Percentiles rank a stretch among this genome's conserved stretches.
These are phyloP conservation scores for Globisporangium polare DNA, from an alignment of 352 stramenopile genomes.

Conservation along the genomic window DNA sequence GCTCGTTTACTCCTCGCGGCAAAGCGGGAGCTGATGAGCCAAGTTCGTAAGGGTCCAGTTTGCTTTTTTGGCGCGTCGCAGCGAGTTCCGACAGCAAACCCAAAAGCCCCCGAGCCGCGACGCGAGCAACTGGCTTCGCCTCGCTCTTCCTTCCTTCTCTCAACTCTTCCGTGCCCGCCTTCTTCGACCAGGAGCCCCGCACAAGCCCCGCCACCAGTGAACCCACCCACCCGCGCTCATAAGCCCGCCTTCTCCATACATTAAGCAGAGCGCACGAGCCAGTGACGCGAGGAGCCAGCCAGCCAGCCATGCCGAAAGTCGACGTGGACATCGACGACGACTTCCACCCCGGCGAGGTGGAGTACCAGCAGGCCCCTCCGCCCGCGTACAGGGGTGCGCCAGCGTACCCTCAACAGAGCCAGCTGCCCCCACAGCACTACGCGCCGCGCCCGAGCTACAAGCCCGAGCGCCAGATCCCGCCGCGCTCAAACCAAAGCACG, in stretches of 20 bases:
- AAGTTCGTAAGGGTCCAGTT: no score
- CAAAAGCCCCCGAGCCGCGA: no score
- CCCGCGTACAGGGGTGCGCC: constrained; percentile 12
- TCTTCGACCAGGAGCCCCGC: no score
- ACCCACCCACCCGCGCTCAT: no score
- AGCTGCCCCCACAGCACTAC: constrained; percentile 4
- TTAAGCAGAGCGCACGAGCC: background rate
- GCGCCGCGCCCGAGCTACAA: constrained; percentile 13
- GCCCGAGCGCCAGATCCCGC: constrained; percentile 15
- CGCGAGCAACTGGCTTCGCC: no score
- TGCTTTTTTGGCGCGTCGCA: no score
- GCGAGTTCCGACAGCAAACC: no score
- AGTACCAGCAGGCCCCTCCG: constrained; percentile 2
- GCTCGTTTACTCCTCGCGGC: no score
- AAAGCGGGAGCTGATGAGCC: no score
- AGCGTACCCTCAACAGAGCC: constrained; percentile 12
- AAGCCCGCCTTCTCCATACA: background rate
- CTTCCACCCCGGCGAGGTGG: constrained; percentile 11
- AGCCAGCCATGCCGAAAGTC: constrained; percentile 24
- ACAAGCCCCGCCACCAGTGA: no score
- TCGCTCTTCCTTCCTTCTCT: no score
- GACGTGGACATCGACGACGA: constrained; percentile 42
- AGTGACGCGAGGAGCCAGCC: background rate
- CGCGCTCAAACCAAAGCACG: constrained; percentile 10
- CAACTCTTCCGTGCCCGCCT: no score